A percentile compares a stretch with the other conserved stretches of the same genome.
phyloP scores from a whole-genome alignment of 495 filamentous ascomycete species.

The Apiosordaria backusii region DNA sequence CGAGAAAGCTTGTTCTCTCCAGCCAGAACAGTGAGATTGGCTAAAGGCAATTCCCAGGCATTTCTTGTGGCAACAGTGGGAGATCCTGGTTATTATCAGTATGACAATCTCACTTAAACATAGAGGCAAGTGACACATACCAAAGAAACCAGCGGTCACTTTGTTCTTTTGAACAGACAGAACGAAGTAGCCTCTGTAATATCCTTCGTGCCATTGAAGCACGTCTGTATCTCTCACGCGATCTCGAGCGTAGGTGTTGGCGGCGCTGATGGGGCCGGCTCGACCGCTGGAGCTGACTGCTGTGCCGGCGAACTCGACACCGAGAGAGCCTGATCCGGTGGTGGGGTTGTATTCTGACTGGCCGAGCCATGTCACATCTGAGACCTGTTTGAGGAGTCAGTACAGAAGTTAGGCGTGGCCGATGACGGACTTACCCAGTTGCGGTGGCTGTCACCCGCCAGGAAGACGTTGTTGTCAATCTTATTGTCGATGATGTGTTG shows the following conservation, averaged over 20 bases:
- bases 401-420: conserved; percentile 58
- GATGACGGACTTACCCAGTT: conserved; percentile 58
- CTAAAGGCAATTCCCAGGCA: conserved; percentile 53
- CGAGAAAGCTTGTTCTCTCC: conserved; percentile 50
- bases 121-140: conserved; percentile 17
- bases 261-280: conserved; percentile 44
- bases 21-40: conserved; percentile 57
- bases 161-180: conserved; percentile 47
- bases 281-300: conserved; percentile 53
- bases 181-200: conserved; percentile 61
- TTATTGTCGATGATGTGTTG: conserved; percentile 53
- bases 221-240: conserved; percentile 52
- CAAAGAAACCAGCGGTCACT: conserved; percentile 55
- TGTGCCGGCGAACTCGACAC: conserved; percentile 61
- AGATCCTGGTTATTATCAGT: conserved; percentile 3
- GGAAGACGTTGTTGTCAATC: conserved; percentile 58
- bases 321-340: conserved; percentile 54
- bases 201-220: conserved; percentile 61
- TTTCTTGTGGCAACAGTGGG: conserved; percentile 42
- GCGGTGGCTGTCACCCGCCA: conserved; percentile 59
- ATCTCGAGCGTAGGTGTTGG: conserved; percentile 38
- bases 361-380: conserved; percentile 58
- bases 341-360: conserved; percentile 49
- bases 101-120: background rate
- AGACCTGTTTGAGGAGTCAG: conserved; percentile 17